Evolutionary conservation across 495 filamentous ascomycete species (phyloP).

Genomic region (Podospora conica): DNA sequence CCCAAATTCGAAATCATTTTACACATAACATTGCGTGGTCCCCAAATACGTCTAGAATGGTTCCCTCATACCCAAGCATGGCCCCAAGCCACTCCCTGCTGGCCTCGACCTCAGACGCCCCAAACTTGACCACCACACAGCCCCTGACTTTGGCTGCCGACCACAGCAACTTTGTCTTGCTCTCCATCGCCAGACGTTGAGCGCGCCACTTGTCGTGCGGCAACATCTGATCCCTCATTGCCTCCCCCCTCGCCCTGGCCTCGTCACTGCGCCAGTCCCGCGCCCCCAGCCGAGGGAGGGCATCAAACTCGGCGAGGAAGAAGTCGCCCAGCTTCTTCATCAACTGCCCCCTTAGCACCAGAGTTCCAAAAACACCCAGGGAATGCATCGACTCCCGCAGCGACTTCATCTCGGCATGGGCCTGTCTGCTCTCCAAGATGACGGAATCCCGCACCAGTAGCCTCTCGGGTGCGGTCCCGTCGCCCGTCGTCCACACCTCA

Average conservation of each 20-base stretch:
- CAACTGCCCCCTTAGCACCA: constrained; percentile 72
- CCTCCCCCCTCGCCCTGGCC: constrained; percentile 29
- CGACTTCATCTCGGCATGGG: constrained; percentile 28
- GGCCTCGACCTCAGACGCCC: constrained; percentile 45
- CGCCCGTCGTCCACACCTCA: constrained; percentile 62
- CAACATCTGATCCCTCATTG: constrained; percentile 21
- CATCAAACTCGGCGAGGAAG: constrained; percentile 68
- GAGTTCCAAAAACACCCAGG: constrained; percentile 68
- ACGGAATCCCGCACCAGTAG: constrained; percentile 78
- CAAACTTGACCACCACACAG: constrained; percentile 85
- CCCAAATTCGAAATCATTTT: constrained; percentile 19
- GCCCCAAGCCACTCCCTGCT: constrained; percentile 46
- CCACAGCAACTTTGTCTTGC: constrained; percentile 63
- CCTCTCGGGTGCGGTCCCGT: constrained; percentile 25
- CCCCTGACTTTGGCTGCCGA: constrained; percentile 77
- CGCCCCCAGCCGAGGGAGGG: constrained; percentile 76
- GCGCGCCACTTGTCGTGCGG: constrained; percentile 38
- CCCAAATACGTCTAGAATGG: constrained; percentile 42
- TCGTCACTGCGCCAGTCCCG: constrained; percentile 61
- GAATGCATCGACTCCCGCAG: constrained; percentile 56
- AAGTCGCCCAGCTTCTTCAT: constrained; percentile 59
- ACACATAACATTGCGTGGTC: constrained; percentile 49
- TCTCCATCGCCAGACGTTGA: constrained; percentile 46
- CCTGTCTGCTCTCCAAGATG: constrained; percentile 55
- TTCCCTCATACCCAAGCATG: constrained; percentile 47